Conservation (phyloP, 345 rosid species). For the Rhodamnia rubescens region DNA sequence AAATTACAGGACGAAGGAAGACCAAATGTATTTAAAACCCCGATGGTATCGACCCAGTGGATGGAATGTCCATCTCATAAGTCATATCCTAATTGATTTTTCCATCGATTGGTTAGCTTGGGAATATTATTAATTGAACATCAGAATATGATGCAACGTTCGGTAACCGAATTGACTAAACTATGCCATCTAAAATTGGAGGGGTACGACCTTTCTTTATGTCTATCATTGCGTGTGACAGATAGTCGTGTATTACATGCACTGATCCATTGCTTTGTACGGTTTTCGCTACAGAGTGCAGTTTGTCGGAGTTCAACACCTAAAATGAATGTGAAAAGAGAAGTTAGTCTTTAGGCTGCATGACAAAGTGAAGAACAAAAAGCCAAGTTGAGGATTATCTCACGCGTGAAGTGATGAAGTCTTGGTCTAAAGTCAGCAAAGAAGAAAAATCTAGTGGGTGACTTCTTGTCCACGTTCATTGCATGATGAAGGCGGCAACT, state of each 20-base stretch:
- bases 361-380: too few relatives aligned
- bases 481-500: too few relatives aligned
- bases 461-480: too few relatives aligned
- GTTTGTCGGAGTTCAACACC: too few relatives aligned
- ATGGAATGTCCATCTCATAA: neutral
- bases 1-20: neutral
- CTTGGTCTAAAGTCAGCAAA: too few relatives aligned
- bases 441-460: too few relatives aligned
- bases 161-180: neutral
- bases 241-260: neutral
- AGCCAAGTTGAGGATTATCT: too few relatives aligned
- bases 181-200: neutral
- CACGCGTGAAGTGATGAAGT: too few relatives aligned
- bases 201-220: neutral
- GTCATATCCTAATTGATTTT: neutral
- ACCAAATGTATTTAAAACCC: neutral
- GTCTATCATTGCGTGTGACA: neutral
- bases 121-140: neutral
- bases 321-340: too few relatives aligned
- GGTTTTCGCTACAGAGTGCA: neutral
- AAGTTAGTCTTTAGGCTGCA: too few relatives aligned
- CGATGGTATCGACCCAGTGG: neutral
- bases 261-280: neutral
- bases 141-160: neutral
- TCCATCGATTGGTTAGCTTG: neutral